A percentile compares a stretch with the other conserved stretches of the same genome.
These are phyloP conservation scores for Trypanosoma cruzi DNA, from an alignment of 208 protist species.

Conservation along the genomic window DNA sequence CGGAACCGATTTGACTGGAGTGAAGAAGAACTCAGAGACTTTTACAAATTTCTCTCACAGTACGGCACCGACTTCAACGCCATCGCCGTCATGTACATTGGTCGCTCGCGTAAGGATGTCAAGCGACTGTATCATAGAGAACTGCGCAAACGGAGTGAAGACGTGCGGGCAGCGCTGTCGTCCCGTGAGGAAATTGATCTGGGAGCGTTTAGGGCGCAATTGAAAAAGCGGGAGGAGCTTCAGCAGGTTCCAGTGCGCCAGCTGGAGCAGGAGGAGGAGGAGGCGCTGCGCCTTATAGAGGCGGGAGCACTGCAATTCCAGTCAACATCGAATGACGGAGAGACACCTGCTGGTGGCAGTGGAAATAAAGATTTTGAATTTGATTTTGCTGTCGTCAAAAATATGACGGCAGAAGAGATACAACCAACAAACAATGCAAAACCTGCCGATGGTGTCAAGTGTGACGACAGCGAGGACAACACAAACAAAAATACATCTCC, in stretches of 20 bases:
- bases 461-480: too few relatives aligned
- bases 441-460: background rate
- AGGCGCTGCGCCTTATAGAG: slow-evolving; percentile 48
- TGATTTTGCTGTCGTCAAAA: background rate
- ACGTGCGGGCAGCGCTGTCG: slow-evolving; percentile 58
- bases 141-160: slow-evolving; percentile 50
- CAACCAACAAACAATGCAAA: background rate
- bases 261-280: slow-evolving; percentile 67
- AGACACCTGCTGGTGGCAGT: background rate
- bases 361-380: slow-evolving; percentile 20
- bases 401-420: background rate
- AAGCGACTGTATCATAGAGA: slow-evolving; percentile 86
- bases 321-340: background rate
- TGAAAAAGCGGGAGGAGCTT: slow-evolving; percentile 43
- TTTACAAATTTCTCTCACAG: slow-evolving; percentile 86
- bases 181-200: slow-evolving; percentile 66
- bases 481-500: background rate
- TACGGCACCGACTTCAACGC: slow-evolving; percentile 91
- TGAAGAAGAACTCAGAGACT: slow-evolving; percentile 68
- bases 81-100: slow-evolving; percentile 78
- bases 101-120: slow-evolving; percentile 65
- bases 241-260: slow-evolving; percentile 35
- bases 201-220: slow-evolving; percentile 49
- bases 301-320: slow-evolving; percentile 7
- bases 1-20: slow-evolving; percentile 61